Conservation (phyloP, 805 yeast species). For the Saturnispora sekii region DNA sequence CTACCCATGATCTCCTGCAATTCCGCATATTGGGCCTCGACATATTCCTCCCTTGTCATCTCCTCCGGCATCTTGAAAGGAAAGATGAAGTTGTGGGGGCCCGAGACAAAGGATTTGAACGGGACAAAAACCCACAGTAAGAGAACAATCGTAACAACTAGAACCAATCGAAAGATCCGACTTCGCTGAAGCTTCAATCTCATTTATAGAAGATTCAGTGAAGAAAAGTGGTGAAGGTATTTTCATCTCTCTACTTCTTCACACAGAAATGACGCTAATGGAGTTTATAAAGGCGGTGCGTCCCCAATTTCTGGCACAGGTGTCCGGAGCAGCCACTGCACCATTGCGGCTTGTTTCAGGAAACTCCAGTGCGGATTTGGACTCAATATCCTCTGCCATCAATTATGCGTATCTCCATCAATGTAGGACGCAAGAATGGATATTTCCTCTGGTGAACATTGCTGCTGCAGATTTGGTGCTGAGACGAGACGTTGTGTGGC, state of each 20-base stretch:
- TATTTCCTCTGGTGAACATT: conserved; percentile 70
- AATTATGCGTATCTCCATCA: conserved; percentile 54
- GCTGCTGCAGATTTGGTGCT: conserved; percentile 53
- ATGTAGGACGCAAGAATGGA: conserved; percentile 20
- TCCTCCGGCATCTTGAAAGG: conserved; percentile 5
- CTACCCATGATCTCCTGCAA: conserved; percentile 29
- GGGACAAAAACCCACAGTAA: no score
- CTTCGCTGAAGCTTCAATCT: no score
- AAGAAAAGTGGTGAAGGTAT: no score
- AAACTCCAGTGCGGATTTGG: conserved; percentile 83
- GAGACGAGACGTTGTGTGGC: conserved; percentile 59
- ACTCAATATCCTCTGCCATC: conserved; percentile 73
- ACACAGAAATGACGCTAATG: no score
- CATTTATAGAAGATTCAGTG: no score
- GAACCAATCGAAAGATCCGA: no score
- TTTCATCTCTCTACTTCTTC: no score
- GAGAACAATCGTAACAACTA: no score
- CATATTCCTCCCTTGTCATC: conserved; percentile 22
- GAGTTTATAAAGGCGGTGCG: no score
- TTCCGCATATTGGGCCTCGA: conserved; percentile 29
- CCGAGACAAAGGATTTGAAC: no score
- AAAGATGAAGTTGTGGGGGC: neutral
- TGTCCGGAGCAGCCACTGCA: neutral
- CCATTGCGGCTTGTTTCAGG: conserved; percentile 48
- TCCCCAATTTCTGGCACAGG: no score